Conservation (phyloP, 140 eudicot genomes). For the Stevia rebaudiana region DNA sequence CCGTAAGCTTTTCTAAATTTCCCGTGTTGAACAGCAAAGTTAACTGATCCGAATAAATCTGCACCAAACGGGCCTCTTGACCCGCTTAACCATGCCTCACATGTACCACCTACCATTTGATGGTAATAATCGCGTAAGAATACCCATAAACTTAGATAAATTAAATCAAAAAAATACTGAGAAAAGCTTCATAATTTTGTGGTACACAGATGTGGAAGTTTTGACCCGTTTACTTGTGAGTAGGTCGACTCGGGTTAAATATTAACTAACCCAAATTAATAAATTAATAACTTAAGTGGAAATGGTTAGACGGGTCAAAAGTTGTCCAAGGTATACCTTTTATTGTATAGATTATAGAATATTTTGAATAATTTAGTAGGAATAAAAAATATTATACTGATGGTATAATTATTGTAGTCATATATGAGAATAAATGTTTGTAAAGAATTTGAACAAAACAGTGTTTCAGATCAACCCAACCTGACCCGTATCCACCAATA, state of each 20-base stretch:
- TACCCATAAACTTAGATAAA: background rate
- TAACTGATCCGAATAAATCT: slow-evolving; percentile 72
- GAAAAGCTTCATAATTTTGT: background rate
- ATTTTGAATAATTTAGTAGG: too few relatives aligned
- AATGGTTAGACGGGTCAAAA: background rate
- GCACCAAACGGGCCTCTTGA: slow-evolving; percentile 44
- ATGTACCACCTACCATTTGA: slow-evolving; percentile 53
- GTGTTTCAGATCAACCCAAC: background rate
- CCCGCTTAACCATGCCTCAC: slow-evolving; percentile 52
- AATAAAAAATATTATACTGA: too few relatives aligned
- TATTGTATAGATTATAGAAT: background rate
- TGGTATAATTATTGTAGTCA: background rate
- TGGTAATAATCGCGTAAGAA: background rate
- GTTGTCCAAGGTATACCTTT: background rate
- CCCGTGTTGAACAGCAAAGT: slow-evolving; percentile 64
- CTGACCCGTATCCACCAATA: background rate
- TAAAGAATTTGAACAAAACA: background rate
- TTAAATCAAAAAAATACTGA: background rate
- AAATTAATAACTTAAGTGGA: too few relatives aligned
- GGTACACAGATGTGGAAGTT: background rate
- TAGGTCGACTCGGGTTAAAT: background rate
- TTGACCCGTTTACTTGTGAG: background rate
- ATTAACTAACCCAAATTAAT: background rate
- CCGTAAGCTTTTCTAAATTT: slow-evolving; percentile 49
- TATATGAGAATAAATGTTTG: background rate